Base-by-base conservation (phyloP, 2,329 filamentous ascomycete genomes). In the Hymenoscyphus fraxineus region DNA sequence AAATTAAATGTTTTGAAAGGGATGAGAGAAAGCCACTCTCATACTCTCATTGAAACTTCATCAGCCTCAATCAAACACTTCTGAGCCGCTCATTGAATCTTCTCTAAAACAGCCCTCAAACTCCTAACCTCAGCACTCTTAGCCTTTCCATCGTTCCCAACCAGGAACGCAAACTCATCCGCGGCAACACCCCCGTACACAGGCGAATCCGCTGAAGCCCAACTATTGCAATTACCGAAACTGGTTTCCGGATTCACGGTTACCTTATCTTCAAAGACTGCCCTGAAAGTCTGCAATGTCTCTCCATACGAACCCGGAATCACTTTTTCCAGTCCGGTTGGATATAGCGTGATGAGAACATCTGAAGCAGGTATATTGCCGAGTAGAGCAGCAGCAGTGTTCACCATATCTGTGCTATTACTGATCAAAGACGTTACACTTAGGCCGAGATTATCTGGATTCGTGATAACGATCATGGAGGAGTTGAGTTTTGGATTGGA, bases 111-210 rank as follows among this genome's bases (percentile, higher is more conserved):
- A 35, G 15, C 38, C 32, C 44, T 61, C 47, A 39, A 39, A 22
- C 15, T 57, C n/a, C 40, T 51, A 38, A 31, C 35, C 40, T 44
- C 27, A 15, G 31, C 55, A 55, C 22, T 59, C 27, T 16, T 54
- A 16, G 62, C 62, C 59, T 44, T 64, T 19, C 62, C 62, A 64
- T 60, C 58, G n/a, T 13, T 39, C 22, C 58, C 58, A 57, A 65
- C 27, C 35, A 39, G 47, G 63, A 63, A 63, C 27, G 22, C 38
- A 51, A 65, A 62, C 38, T 62, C 60, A 60, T 59, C 60, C 6
- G 39, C 22, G 10, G 77, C 75, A 65, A 83, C 81, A 31, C 40
- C 54, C 2, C 62, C 62, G 58, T 60, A 57, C n/a, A 47, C 57
- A 13, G 19, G 31, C 19, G 9, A 31, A 58, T 58, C 58, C 6